Percentiles rank a stretch among this genome's conserved stretches.
Evolutionary conservation across 805 yeast species (phyloP).

Genomic region (Cyberlindnera bimundalis): DNA sequence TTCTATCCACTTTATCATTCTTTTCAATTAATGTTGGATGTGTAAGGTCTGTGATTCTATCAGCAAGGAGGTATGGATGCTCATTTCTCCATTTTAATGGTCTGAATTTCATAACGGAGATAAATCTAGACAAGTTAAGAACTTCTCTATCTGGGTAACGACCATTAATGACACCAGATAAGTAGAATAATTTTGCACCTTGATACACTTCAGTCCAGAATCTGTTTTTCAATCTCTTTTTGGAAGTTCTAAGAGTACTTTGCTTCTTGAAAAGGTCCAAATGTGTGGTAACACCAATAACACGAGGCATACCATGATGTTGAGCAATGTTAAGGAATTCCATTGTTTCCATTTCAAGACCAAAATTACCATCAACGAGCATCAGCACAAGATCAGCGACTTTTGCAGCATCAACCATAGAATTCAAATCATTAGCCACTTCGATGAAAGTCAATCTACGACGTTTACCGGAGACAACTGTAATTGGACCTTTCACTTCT

Average conservation of each 20-base stretch:
- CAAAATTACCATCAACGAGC: slow-evolving; percentile 94
- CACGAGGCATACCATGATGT: slow-evolving; percentile 98
- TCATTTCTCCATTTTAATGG: slow-evolving; percentile 99
- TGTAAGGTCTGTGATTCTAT: slow-evolving; percentile 89
- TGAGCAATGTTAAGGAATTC: slow-evolving; percentile 94
- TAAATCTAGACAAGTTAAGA: slow-evolving; percentile 84
- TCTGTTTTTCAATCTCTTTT: slow-evolving; percentile 86
- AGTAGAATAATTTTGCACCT: slow-evolving; percentile 93
- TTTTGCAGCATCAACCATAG: slow-evolving; percentile 96
- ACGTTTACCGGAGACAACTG: slow-evolving; percentile 93
- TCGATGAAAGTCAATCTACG: slow-evolving; percentile 91
- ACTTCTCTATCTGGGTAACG: slow-evolving; percentile 97
- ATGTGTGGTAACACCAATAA: slow-evolving; percentile 93
- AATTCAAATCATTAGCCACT: slow-evolving; percentile 85
- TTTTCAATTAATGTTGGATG: slow-evolving; percentile 81
- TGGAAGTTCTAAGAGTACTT: slow-evolving; percentile 84
- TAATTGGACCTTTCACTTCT: slow-evolving; percentile 93
- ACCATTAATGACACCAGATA: slow-evolving; percentile 95
- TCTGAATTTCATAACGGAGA: slow-evolving; percentile 95
- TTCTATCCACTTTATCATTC: slow-evolving; percentile 82
- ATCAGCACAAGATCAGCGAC: slow-evolving; percentile 88
- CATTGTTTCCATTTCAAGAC: slow-evolving; percentile 99
- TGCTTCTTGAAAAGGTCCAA: slow-evolving; percentile 89
- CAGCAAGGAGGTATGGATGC: slow-evolving; percentile 91
- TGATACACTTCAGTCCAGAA: slow-evolving; percentile 99